Base-by-base conservation (phyloP, 106 monocot species). In the Platanthera guangdongensis region DNA sequence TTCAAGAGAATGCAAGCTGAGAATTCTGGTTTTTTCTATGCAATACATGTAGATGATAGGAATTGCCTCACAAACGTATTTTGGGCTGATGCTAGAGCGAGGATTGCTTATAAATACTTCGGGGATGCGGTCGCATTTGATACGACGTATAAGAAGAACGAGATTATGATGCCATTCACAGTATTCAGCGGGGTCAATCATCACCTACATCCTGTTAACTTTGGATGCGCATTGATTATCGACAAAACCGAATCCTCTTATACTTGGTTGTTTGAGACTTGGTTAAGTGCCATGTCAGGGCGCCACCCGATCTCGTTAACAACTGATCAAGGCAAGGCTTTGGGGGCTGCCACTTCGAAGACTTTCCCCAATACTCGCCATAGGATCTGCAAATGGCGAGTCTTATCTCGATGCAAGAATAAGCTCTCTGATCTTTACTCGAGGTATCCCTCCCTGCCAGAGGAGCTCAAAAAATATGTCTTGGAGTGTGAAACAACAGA, bases 121-220 rank as follows among this genome's bases (percentile, higher is more conserved):
- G 88, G 88, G 12, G 92, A 92, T 86, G 86, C 92, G 0, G 82
- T 92, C 11, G 84, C 82, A 21, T 92, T 92, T 71, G 92, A 92
- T 72, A 89, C 83, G 2, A 87, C 73, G 14, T 88, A 85, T 54
- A 86, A 77, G 75, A 84, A 91, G 78, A 88, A 91, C 22, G 74
- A 88, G 68, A 78, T 75, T 71, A 87, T 90, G 90, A 49, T 81
- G 57, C 88, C 88, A 7, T 75, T 92, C 81, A 87, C 82, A 59
- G 63, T 74, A 68, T 92, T 92, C 69, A 83, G 80, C 4, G 92
- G 92, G 45, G 74, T 85, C 67, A 92, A 92, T 74, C 88, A 92
- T 74, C 92, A 92, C 63, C 76, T 82, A 7, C 78, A 92, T 16
- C 73, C 79, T 15, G 79, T 89, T 68, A 76, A 81, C 74, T 92